A percentile compares a stretch with the other conserved stretches of the same genome.
Evolutionary conservation across 352 stramenopile genomes (phyloP).

Genomic region (Sclerospora graminicola): DNA sequence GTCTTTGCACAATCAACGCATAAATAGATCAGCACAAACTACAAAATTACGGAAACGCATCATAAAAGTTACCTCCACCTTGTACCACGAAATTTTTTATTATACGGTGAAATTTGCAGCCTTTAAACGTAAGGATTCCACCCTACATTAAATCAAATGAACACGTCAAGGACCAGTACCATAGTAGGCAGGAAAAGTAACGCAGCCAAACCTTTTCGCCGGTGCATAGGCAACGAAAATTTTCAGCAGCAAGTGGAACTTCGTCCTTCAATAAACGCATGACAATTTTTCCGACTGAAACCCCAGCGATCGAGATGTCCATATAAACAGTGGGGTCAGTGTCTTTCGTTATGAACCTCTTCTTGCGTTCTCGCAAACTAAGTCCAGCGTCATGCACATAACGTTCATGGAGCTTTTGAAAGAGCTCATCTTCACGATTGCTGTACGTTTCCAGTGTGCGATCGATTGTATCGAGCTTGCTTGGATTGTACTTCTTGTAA

Average conservation of each 20-base stretch:
- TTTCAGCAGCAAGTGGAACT: conserved; percentile 91
- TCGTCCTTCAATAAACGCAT: conserved; percentile 91
- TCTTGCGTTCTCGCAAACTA: conserved; percentile 35
- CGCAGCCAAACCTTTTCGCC: conserved; percentile 48
- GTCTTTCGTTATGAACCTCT: conserved; percentile 35
- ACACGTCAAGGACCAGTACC: neutral
- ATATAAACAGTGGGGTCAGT: conserved; percentile 91
- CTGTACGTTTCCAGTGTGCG: conserved; percentile 43
- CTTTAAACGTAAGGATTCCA: conserved; percentile 70
- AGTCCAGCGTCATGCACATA: conserved; percentile 30
- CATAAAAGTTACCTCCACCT: conserved; percentile 37
- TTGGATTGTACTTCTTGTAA: conserved; percentile 61
- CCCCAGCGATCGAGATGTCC: conserved; percentile 85
- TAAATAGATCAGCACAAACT: neutral
- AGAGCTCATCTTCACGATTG: conserved; percentile 55
- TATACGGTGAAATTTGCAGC: conserved; percentile 85
- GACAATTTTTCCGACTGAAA: conserved; percentile 83
- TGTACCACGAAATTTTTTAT: conserved; percentile 91
- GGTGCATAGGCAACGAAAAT: conserved; percentile 86
- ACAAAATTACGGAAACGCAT: neutral
- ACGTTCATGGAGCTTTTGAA: conserved; percentile 53
- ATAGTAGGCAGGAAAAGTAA: neutral
- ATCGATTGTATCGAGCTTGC: conserved; percentile 40
- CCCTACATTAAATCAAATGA: conserved; percentile 5
- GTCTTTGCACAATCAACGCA: conserved; percentile 17